These are phyloP conservation scores for Wickerhamiella bombiphila DNA, from an alignment of 805 yeast species.

Conservation along the genomic window DNA sequence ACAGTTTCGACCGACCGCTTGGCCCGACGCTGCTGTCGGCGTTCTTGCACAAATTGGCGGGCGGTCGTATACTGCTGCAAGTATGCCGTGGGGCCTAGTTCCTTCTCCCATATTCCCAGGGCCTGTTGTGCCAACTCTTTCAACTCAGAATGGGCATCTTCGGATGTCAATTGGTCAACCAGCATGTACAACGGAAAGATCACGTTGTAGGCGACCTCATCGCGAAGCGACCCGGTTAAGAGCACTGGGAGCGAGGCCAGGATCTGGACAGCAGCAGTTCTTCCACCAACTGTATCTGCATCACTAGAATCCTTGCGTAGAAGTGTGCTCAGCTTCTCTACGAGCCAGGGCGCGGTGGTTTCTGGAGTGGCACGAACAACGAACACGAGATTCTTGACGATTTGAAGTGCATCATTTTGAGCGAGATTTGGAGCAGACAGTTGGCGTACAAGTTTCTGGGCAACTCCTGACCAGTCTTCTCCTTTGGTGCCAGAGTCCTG, in stretches of 20 bases:
- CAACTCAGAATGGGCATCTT: slow-evolving; percentile 31
- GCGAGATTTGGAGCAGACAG: slow-evolving; percentile 64
- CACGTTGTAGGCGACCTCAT: slow-evolving; percentile 30
- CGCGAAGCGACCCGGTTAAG: slow-evolving; percentile 29
- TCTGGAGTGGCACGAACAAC: slow-evolving; percentile 48
- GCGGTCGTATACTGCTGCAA: slow-evolving; percentile 47
- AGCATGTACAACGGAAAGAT: slow-evolving; percentile 40
- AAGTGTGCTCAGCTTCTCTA: slow-evolving; percentile 45
- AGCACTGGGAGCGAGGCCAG: slow-evolving; percentile 50
- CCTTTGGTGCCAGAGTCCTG: slow-evolving; percentile 19
- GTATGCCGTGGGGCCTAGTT: slow-evolving; percentile 59
- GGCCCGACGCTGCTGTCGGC: slow-evolving; percentile 63
- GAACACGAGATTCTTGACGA: slow-evolving; percentile 49
- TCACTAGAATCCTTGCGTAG: slow-evolving; percentile 45
- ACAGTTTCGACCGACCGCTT: slow-evolving; percentile 64
- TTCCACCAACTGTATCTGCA: slow-evolving; percentile 35
- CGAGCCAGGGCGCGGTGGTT: slow-evolving; percentile 39
- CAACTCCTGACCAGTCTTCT: slow-evolving; percentile 43
- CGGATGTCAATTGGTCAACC: slow-evolving; percentile 25
- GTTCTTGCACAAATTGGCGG: slow-evolving; percentile 39
- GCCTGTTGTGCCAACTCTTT: slow-evolving; percentile 46
- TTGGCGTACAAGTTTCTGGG: slow-evolving; percentile 58
- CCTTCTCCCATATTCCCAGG: slow-evolving; percentile 46
- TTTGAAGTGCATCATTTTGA: slow-evolving; percentile 46
- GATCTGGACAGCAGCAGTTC: slow-evolving; percentile 54